Evolutionary conservation across 2,329 filamentous ascomycete genomes (phyloP), one percentile per base, ranked within the genome.

Genomic region (Fonsecaea erecta): DNA sequence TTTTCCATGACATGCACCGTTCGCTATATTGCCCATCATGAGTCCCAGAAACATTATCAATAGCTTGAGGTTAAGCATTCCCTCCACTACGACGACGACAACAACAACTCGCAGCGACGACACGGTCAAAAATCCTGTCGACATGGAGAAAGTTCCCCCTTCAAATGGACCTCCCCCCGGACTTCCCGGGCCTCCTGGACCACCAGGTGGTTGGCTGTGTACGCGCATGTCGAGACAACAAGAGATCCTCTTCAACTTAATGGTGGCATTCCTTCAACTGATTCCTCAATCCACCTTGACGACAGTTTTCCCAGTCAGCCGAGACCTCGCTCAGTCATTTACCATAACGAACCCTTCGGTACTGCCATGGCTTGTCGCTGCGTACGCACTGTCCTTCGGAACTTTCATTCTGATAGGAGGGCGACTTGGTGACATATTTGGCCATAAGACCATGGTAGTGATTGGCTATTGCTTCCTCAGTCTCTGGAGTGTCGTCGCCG

Each of bases 231-330:
- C 68, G 16, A 59, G 43, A 54, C 55, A 54, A 30, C 65, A 64
- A 54, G 69, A 71, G 54, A 60, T 68, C 3, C 46, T 79, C 9
- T 81, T 84, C 57, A 75, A 84, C 24, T 67, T 70, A 5, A 73
- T 80, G 32, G 76, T 83, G 61, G 83, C 81, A 70, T 76, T 80
- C 71, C 77, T 81, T 3, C 79, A 83, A 68, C 74, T 84, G 54
- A 71, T 75, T 21, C 72, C 72, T 16, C 73, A 80, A 69, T 74
- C 73, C 1, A 76, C 73, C 24, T 69, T 81, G 26, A 73, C 74
- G 8, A 75, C 75, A 53, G 73, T 73, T 21, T 70, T 82, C 11
- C 76, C 76, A 6, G 77, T 78, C 1, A 73, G 83, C 26, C 77
- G 81, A 53, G 74, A 81, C 59, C 84, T 85, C 67, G 81, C 77